Percentiles rank a stretch among this genome's conserved stretches.
phyloP scores from a whole-genome alignment of 352 stramenopile genomes.

The Pythium rishiriense region DNA sequence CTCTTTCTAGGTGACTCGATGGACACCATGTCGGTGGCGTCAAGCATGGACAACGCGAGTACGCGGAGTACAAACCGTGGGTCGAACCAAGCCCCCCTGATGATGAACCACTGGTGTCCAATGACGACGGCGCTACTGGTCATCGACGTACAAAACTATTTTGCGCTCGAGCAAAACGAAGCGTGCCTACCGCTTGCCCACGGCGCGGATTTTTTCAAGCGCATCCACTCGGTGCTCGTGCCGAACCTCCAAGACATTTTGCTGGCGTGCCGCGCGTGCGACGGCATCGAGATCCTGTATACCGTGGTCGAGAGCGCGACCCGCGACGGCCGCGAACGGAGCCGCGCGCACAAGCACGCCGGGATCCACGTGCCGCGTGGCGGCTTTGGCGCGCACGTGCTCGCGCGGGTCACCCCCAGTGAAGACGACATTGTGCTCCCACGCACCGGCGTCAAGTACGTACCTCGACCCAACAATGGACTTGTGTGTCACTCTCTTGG shows the following conservation, averaged over 20 bases:
- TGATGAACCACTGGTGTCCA: constrained; percentile 49
- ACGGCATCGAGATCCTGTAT: constrained; percentile 86
- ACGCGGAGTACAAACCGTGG: background rate
- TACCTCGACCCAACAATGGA: background rate
- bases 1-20: constrained; percentile 3
- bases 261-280: constrained; percentile 44
- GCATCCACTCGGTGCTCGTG: constrained; percentile 49
- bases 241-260: constrained; percentile 64
- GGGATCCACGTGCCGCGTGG: constrained; percentile 72
- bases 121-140: constrained; percentile 70
- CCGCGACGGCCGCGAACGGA: constrained; percentile 79
- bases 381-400: constrained; percentile 71
- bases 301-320: constrained; percentile 89
- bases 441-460: constrained; percentile 78
- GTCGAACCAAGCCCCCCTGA: background rate
- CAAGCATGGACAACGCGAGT: background rate
- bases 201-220: constrained; percentile 43
- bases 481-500: background rate
- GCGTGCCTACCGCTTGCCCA: constrained; percentile 22
- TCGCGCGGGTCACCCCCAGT: constrained; percentile 43
- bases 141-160: constrained; percentile 76
- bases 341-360: constrained; percentile 85
- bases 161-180: constrained; percentile 37
- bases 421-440: constrained; percentile 84
- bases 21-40: constrained; percentile 24